phyloP scores from a whole-genome alignment of 441 rosid species.

The Gossypium gossypioides region DNA sequence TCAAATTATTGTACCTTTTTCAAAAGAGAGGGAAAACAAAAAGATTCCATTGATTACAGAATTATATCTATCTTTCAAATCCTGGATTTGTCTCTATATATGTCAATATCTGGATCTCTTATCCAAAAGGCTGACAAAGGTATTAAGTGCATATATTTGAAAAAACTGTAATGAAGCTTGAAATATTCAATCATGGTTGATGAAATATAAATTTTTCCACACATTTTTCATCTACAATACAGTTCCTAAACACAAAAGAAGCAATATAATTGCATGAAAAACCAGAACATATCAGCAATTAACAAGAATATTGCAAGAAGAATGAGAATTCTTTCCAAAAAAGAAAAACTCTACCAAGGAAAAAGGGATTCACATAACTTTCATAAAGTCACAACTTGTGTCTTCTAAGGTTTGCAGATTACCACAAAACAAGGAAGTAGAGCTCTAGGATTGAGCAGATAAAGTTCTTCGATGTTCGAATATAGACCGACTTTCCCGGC shows the following conservation, averaged over 20 bases:
- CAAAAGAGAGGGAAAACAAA: not conserved
- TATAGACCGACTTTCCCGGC: constrained; percentile 92
- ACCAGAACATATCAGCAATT: constrained; percentile 12
- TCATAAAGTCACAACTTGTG: not conserved
- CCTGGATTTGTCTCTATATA: not conserved
- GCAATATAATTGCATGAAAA: constrained; percentile 18
- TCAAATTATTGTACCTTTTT: not conserved
- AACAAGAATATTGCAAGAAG: constrained; percentile 12
- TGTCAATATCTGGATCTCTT: constrained; percentile 3
- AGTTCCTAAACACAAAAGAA: constrained; percentile 10
- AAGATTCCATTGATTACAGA: not conserved
- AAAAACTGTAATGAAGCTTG: not conserved
- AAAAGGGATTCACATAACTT: constrained; percentile 18
- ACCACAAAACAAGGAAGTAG: constrained; percentile 95
- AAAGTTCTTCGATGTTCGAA: constrained; percentile 86
- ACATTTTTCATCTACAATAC: constrained; percentile 10
- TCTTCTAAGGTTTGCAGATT: constrained; percentile 61
- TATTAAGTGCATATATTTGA: not conserved
- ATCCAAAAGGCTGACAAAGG: not conserved
- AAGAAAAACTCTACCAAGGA: constrained; percentile 12
- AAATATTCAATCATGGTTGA: not conserved
- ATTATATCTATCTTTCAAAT: not conserved
- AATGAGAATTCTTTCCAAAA: constrained; percentile 20
- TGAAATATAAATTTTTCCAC: not conserved
- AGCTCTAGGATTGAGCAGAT: constrained; percentile 78